Evolutionary conservation across 345 rosid species (phyloP), one percentile per base, ranked within the genome.

Genomic region (Gossypium longicalyx): DNA sequence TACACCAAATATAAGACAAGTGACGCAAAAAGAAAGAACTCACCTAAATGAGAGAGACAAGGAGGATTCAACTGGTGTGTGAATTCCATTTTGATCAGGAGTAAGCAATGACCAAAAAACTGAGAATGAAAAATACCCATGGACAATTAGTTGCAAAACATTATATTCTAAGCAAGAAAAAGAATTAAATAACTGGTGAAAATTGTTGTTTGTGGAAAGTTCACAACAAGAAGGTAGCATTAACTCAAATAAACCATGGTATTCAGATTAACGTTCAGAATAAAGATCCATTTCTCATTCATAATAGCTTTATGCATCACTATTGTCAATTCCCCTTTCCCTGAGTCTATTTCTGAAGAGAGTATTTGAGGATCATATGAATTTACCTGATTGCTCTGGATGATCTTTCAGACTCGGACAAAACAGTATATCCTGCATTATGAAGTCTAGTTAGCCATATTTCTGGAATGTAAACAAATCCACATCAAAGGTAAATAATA

Each of bases 61-160:
- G 65, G 93, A 83, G 78, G 97, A 88, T 77, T 94, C 94, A 62
- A 87, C 92, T 10, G 89, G 87, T 5, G 88, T 25, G 29, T 76
- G 86, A 61, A 80, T 51, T 81, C 87, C 81, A 41, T 68, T 90
- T 77, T 87, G 85, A 64, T 81, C 83, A 45, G 94, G 88, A 63
- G 97, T 85, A 23, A 94, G 89, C 27, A 94, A 77, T 9, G 98
- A 88, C 97, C 94, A 94, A 74, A 90, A 85, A 54, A 90, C 98
- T 92, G 90, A 9, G 63, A 79, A 74, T 48, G 76, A 12, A 68
- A 67, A 60, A 4, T 70, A 63, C 25, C 51, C 11, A 62, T 1
- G 41, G 63, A 19, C 60, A 62, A 19, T 83, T 52, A 79, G 59
- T 4, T 9, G 65, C 11, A 20, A 34, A 70, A 65, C 48, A 68